Evolutionary conservation across 371 early-diverging fungal genomes (phyloP).

Genomic region (Rhizopus sp.): DNA sequence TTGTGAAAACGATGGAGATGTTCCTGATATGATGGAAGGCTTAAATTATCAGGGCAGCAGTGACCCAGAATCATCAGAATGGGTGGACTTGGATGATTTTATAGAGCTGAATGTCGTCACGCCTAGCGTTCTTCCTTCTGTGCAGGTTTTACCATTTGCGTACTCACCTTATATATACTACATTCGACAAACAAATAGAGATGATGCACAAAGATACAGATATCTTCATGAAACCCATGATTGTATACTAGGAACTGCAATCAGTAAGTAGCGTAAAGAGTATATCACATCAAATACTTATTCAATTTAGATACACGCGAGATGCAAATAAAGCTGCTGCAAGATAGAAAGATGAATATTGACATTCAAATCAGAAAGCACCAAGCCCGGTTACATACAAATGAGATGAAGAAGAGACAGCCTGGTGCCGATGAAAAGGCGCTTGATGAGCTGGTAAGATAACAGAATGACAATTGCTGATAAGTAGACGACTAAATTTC

Average conservation of each 20-base stretch:
- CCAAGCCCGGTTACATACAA: conserved; percentile 38
- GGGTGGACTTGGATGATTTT: conserved; percentile 55
- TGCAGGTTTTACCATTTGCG: conserved; percentile 61
- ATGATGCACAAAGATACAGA: conserved; percentile 40
- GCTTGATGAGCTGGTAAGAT: conserved; percentile 19
- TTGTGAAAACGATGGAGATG: conserved; percentile 10
- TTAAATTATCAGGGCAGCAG: conserved; percentile 32
- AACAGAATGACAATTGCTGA: background rate
- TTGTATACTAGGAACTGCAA: conserved; percentile 49
- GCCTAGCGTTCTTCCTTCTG: conserved; percentile 27
- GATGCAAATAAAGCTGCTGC: conserved; percentile 57
- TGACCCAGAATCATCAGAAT: conserved; percentile 45
- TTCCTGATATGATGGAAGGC: conserved; percentile 37
- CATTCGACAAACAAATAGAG: conserved; percentile 55
- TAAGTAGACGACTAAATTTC: background rate
- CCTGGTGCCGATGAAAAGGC: conserved; percentile 14
- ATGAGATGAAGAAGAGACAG: conserved; percentile 33
- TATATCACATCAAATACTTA: background rate
- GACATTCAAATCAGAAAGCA: conserved; percentile 61
- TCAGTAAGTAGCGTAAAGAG: conserved; percentile 34
- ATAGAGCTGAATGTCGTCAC: conserved; percentile 32
- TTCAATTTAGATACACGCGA: conserved; percentile 50
- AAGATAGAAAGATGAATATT: conserved; percentile 58
- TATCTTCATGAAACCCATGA: conserved; percentile 52
- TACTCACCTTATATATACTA: conserved; percentile 66